phyloP scores from a whole-genome alignment of 805 yeast species.

The Candida maesae region DNA sequence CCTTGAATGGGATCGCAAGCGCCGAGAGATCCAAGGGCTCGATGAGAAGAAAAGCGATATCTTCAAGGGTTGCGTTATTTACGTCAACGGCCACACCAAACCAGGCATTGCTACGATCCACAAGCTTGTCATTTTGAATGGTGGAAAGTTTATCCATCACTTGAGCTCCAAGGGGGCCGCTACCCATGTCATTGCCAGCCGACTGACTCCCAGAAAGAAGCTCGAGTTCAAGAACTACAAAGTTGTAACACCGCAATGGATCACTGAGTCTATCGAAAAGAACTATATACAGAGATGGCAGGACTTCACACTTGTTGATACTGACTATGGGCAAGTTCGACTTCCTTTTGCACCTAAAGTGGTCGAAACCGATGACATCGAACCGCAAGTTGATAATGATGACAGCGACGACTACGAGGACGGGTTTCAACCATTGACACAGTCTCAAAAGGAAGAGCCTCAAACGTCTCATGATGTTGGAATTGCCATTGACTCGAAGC shows the following conservation, averaged over 20 bases:
- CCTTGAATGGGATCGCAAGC: constrained; percentile 43
- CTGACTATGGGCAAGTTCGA: constrained; percentile 52
- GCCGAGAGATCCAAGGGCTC: constrained; percentile 25
- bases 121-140: constrained; percentile 65
- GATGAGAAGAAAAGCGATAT: constrained; percentile 28
- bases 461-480: constrained; percentile 2
- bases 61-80: constrained; percentile 60
- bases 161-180: constrained; percentile 67
- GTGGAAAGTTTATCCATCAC: constrained; percentile 73
- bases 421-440: constrained; percentile 9
- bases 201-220: constrained; percentile 72
- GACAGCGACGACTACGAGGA: constrained; percentile 12
- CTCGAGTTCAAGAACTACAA: constrained; percentile 61
- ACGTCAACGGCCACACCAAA: constrained; percentile 85
- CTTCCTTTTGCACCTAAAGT: constrained; percentile 25
- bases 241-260: constrained; percentile 84
- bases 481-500: constrained; percentile 51
- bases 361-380: background rate
- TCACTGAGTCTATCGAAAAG: constrained; percentile 55
- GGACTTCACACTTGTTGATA: constrained; percentile 50
- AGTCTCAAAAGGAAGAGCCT: constrained; percentile 9
- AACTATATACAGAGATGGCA: constrained; percentile 62
- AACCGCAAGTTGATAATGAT: constrained; percentile 1
- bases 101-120: constrained; percentile 78
- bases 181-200: constrained; percentile 81